Evolutionary conservation across 192 early-diverging fungal genomes (phyloP), one percentile per base, ranked within the genome.

Genomic region (Physocladia obscura): DNA sequence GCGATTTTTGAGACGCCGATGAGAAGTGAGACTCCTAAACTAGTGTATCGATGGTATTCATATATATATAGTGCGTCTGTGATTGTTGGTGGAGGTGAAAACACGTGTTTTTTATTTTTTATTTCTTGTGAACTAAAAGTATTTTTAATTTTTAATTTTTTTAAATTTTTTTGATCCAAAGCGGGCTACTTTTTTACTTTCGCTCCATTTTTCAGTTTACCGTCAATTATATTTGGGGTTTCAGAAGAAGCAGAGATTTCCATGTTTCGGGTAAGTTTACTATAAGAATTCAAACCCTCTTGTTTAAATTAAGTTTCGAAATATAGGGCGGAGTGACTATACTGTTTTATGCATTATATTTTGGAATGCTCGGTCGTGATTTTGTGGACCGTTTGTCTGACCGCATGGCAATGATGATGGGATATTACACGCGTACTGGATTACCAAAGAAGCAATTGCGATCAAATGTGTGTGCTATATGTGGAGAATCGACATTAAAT

Each of bases 281-380:
- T 22, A 19, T 19, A n/a, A n/a, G n/a, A n/a, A n/a, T n/a, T n/a
- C n/a, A n/a, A n/a, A n/a, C n/a, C n/a, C n/a, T n/a, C n/a, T 17
- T 47, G 37, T 47, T 40, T 19, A 44, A 19, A 21, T n/a, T 44
- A 13, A 6, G 11, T 17, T 51, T 65, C 31, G n/a, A 30, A 52
- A 36, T 34, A 48, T 38, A 81, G 74, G 58, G 40, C 21, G 83
- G 83, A 34, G 56, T 85, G 35, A 64, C 77, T 32, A 57, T 81
- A 15, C 71, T 82, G 29, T 85, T 85, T 60, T 85, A 85, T 49
- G 80, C 77, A 3, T 68, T 85, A 4, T 82, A 85, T 47, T 82
- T 85, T 62, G 80, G 80, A 36, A 81, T 77, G 19, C 72, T 81
- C 37, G 74, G 77, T 35, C 74, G 80, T 29, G 80, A 85, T 67